Base-by-base conservation (phyloP, 2,329 filamentous ascomycete species). In the Alternaria sp. region DNA sequence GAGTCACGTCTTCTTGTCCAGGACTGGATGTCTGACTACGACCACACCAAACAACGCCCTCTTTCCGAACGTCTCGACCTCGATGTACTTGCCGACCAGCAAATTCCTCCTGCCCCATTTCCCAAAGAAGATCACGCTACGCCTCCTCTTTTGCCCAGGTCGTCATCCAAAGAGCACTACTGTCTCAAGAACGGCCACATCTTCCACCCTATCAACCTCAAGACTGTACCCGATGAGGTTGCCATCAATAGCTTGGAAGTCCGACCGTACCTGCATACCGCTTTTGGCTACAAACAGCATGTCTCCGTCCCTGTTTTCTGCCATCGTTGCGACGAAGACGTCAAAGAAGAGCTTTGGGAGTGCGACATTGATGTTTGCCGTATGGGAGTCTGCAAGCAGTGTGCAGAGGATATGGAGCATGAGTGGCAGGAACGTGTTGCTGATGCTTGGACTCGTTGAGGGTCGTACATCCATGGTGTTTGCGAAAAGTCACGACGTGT, bases 161-260 rank as follows among this genome's bases (percentile, higher is more conserved):
- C 30, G 19, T 45, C 49, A 21, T 46, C 51, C 28, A 72, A 62
- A 28, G 64, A 73, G 46, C 65, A 73, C 57, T 59, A 65, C 17
- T 76, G 73, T 44, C 46, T 74, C 26, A 57, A 49, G 23, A 66
- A 63, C 32, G 69, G 70, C 15, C 73, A 76, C 32, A 61, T 69
- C 13, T 73, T 75, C 40, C 66, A 63, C 45, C 62, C 65, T 0
- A 51, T 72, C 26, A 55, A 70, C 19, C 51, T 74, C 25, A 62
- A 65, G n/a, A 45, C 40, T 0, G 63, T 72, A 4, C 70, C 69
- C 11, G 66, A 73, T 13, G 47, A 62, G 21, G 51, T 63, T 3
- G n/a, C 40, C 17, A 59, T 73, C 58, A 73, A 73, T 51, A 57
- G 40, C 10, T 19, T 73, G 13, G 64, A 65, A 28, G 67, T 71